These are phyloP conservation scores for Pelargonium myrrhifolium DNA, from an alignment of 441 rosid genomes.

Conservation along the genomic window DNA sequence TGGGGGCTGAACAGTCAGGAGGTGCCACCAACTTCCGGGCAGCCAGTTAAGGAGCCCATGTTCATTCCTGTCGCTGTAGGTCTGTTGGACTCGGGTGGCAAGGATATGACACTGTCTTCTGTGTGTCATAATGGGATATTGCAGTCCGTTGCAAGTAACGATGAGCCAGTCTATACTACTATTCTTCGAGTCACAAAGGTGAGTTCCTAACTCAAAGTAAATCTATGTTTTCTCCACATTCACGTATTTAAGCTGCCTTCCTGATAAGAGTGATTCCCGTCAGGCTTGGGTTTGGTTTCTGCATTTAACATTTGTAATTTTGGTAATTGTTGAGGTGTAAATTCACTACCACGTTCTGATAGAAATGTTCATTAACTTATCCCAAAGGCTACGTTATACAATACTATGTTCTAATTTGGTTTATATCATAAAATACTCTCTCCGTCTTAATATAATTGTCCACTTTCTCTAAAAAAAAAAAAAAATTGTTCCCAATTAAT, in stretches of 20 bases:
- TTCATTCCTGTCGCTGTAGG: conserved; percentile 83
- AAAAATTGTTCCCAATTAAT: no score
- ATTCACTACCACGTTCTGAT: no score
- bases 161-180: conserved; percentile 42
- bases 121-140: conserved; percentile 54
- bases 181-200: conserved; percentile 88
- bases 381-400: no score
- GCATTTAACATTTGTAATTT: not conserved
- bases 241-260: conserved; percentile 2
- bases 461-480: no score
- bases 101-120: conserved; percentile 69
- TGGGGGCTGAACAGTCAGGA: conserved; percentile 55
- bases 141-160: conserved; percentile 41
- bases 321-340: no score
- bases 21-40: conserved; percentile 85
- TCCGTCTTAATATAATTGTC: no score
- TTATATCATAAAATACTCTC: no score
- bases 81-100: conserved; percentile 69
- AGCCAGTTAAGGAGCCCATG: conserved; percentile 82
- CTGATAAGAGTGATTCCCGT: not conserved
- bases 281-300: not conserved
- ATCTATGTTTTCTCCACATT: conserved; percentile 10
- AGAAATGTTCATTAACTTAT: no score
- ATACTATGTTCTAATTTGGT: no score
- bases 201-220: conserved; percentile 15